A percentile compares a stretch with the other conserved stretches of the same genome.
Conservation (phyloP, 1,284 basidiomycete species). For the Cryptococcus sp. region DNA sequence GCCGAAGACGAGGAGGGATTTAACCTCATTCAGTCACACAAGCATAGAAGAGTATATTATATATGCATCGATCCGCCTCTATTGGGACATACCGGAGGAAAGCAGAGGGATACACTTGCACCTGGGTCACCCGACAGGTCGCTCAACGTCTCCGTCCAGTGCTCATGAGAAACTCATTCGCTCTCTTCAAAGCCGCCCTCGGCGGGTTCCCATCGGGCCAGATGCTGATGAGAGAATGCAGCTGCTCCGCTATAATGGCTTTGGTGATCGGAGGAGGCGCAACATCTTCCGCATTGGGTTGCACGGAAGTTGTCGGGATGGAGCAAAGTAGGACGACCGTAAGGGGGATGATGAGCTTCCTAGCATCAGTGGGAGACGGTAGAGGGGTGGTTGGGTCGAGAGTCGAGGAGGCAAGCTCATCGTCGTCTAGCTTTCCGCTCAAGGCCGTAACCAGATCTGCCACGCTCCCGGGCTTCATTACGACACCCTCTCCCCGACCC, state of each 20-base stretch:
- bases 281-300: background rate
- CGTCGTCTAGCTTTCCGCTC: background rate
- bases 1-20: no score
- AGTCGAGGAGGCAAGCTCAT: background rate
- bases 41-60: no score
- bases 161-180: slow-evolving; percentile 48
- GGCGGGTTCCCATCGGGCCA: slow-evolving; percentile 49
- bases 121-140: background rate
- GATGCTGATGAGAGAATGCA: slow-evolving; percentile 40
- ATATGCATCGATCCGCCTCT: no score
- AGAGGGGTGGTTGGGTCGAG: background rate
- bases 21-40: no score
- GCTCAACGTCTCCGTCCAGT: background rate
- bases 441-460: slow-evolving; percentile 14
- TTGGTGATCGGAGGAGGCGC: slow-evolving; percentile 20
- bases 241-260: slow-evolving; percentile 22
- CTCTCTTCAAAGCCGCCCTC: slow-evolving; percentile 41
- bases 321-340: slow-evolving; percentile 27
- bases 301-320: slow-evolving; percentile 7
- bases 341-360: slow-evolving; percentile 32
- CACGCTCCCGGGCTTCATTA: slow-evolving; percentile 17
- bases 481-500: slow-evolving; percentile 1
- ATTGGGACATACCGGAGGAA: no score
- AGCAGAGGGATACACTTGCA: no score
- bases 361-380: slow-evolving; percentile 6